phyloP scores from a whole-genome alignment of 345 rosid genomes.

The Durio zibethinus region DNA sequence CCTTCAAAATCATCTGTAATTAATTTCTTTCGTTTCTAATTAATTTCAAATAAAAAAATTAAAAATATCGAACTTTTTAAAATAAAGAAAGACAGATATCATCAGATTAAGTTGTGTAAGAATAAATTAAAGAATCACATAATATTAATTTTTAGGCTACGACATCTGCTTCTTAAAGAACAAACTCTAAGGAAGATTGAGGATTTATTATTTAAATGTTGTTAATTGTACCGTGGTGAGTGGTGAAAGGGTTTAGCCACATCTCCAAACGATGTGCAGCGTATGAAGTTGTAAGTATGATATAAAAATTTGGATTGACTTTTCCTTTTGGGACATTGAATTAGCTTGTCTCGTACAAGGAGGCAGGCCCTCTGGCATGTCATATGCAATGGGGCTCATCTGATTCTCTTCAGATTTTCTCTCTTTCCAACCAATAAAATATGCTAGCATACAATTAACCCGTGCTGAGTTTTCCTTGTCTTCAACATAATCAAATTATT shows the following conservation, averaged over 20 bases:
- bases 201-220: background rate
- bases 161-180: background rate
- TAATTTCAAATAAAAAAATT: no score
- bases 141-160: background rate
- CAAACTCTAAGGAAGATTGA: background rate
- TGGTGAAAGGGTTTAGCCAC: background rate
- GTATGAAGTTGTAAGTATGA: background rate
- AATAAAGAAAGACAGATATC: background rate
- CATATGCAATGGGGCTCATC: constrained; percentile 17
- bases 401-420: constrained; percentile 30
- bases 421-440: constrained; percentile 9
- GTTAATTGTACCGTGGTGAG: background rate
- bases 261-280: background rate
- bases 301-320: constrained; percentile 9
- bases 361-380: constrained; percentile 48
- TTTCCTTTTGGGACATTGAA: constrained; percentile 18
- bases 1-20: background rate
- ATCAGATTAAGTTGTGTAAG: background rate
- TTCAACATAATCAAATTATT: background rate
- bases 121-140: background rate
- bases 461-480: background rate
- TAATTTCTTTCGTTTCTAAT: no score
- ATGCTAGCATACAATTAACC: background rate
- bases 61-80: no score
- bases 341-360: constrained; percentile 45